These are phyloP conservation scores for Cystobasidium pallidum DNA, from an alignment of 1,284 basidiomycete species.

Conservation along the genomic window DNA sequence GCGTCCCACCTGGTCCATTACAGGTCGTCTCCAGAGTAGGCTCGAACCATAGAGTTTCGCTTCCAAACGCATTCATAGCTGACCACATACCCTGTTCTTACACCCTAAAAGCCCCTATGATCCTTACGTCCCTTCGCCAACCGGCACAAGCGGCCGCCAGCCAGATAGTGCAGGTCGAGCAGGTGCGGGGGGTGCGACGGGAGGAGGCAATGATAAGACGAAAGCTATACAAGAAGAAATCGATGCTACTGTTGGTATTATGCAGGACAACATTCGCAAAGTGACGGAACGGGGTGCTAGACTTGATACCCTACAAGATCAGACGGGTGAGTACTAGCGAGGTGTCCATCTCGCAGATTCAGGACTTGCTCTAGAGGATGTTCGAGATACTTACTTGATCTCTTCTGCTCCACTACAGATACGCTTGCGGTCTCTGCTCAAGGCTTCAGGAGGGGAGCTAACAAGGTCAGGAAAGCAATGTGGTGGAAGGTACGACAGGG, in stretches of 20 bases:
- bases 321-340: conserved; percentile 74
- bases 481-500: conserved; percentile 54
- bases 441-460: conserved; percentile 95
- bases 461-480: conserved; percentile 95
- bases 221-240: conserved; percentile 92
- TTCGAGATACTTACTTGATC: no score
- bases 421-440: conserved; percentile 98
- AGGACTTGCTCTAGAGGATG: no score
- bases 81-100: not conserved
- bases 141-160: conserved; percentile 19
- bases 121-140: conserved; percentile 36
- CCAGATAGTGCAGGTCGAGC: conserved; percentile 12
- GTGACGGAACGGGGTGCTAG: conserved; percentile 94
- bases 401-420: conserved; percentile 62
- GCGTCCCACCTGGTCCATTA: not conserved
- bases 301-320: conserved; percentile 92
- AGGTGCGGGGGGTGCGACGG: not conserved
- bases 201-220: conserved; percentile 62
- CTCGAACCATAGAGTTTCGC: not conserved
- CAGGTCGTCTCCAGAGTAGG: conserved; percentile 22
- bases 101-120: conserved; percentile 34
- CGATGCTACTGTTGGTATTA: conserved; percentile 91
- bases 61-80: not conserved
- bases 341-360: no score
- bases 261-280: conserved; percentile 96